phyloP scores from a whole-genome alignment of 805 yeast genomes.

The Henningerozyma blattae region DNA sequence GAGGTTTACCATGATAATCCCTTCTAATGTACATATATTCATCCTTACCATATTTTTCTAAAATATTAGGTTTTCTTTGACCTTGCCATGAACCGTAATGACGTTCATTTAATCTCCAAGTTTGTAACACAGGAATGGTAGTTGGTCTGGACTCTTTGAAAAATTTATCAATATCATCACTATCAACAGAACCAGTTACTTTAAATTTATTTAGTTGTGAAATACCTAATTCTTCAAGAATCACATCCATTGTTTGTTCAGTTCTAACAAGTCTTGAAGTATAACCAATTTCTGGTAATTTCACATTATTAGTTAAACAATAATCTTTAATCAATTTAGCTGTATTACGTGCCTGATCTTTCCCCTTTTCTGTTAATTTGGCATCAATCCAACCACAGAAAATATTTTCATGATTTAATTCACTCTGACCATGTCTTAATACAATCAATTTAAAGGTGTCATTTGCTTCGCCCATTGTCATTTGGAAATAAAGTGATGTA shows the following conservation, averaged over 20 bases:
- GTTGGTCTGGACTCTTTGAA: slow-evolving; percentile 15
- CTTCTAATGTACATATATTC: slow-evolving; percentile 72
- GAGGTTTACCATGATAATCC: slow-evolving; percentile 66
- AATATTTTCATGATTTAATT: slow-evolving; percentile 61
- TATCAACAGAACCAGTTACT: slow-evolving; percentile 9
- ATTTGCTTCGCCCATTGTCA: too few relatives aligned
- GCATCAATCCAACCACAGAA: slow-evolving; percentile 87
- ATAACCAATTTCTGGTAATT: slow-evolving; percentile 45
- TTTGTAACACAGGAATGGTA: slow-evolving; percentile 40
- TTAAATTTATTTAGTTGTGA: slow-evolving; percentile 10
- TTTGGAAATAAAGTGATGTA: too few relatives aligned
- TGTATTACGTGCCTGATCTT: slow-evolving; percentile 53
- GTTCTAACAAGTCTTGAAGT: slow-evolving; percentile 68
- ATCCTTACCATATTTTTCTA: slow-evolving; percentile 56
- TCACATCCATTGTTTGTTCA: slow-evolving; percentile 59
- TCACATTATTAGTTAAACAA: slow-evolving; percentile 12
- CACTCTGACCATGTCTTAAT: slow-evolving; percentile 76
- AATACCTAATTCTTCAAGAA: slow-evolving; percentile 36
- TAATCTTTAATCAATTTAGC: slow-evolving; percentile 43
- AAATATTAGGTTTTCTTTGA: slow-evolving; percentile 53
- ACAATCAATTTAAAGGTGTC: slow-evolving; percentile 24
- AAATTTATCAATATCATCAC: slow-evolving; percentile 5
- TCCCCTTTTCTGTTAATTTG: slow-evolving; percentile 53
- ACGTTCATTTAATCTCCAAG: slow-evolving; percentile 76
- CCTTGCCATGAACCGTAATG: slow-evolving; percentile 82